Percentiles rank a stretch among this genome's conserved stretches.
Conservation (phyloP, 2,329 filamentous ascomycete genomes). For the Arthrinium puccinioides region DNA sequence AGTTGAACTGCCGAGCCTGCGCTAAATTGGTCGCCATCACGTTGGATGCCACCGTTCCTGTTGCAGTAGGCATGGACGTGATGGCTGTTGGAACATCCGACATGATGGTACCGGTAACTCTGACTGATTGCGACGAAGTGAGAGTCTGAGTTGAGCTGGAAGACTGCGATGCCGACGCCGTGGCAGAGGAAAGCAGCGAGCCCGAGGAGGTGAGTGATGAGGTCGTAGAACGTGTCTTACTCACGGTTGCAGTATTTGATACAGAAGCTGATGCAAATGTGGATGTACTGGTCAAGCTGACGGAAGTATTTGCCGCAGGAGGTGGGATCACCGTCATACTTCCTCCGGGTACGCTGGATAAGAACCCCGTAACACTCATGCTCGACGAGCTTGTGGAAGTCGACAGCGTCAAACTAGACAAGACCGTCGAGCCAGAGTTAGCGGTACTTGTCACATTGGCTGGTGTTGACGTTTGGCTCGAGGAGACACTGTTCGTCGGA, state of each 20-base stretch:
- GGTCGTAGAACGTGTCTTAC: no score
- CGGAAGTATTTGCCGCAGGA: no score
- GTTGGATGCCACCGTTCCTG: conserved; percentile 32
- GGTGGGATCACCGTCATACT: no score
- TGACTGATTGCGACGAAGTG: conserved; percentile 16
- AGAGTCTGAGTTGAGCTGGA: conserved; percentile 61
- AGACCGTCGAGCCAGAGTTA: not conserved
- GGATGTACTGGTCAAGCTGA: no score
- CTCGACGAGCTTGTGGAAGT: not conserved
- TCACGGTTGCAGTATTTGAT: no score
- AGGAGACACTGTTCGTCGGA: no score
- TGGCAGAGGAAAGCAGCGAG: not conserved
- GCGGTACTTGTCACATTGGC: not conserved
- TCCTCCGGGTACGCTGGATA: no score
- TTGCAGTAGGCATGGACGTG: conserved; percentile 23
- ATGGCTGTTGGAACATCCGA: conserved; percentile 34
- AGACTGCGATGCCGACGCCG: conserved; percentile 88
- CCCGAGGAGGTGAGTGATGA: not conserved
- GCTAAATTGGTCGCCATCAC: conserved; percentile 38
- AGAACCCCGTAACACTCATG: not conserved
- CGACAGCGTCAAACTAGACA: not conserved
- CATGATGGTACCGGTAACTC: conserved; percentile 29
- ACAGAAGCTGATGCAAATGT: no score
- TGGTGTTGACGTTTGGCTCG: no score
- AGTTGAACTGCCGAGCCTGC: conserved; percentile 38